Conservation (phyloP, 345 rosid species). For the Bruguiera gymnorhiza region DNA sequence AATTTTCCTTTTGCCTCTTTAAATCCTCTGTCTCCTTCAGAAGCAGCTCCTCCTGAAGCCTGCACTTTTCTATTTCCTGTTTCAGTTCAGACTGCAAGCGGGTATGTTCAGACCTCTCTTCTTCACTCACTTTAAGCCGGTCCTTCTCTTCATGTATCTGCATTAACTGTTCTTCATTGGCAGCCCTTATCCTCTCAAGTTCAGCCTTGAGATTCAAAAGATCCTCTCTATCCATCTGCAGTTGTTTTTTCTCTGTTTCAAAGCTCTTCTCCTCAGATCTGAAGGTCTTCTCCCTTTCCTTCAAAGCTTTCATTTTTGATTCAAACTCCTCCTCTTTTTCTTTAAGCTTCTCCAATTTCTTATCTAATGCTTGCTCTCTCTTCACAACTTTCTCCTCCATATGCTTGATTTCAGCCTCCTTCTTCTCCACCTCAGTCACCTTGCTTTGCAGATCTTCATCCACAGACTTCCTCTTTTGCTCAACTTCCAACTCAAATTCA, state of each 20-base stretch:
- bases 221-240: conserved; percentile 52
- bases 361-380: conserved; percentile 73
- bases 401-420: conserved; percentile 80
- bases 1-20: conserved; percentile 73
- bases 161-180: conserved; percentile 59
- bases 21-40: conserved; percentile 83
- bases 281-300: conserved; percentile 68
- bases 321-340: conserved; percentile 76
- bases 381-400: conserved; percentile 74
- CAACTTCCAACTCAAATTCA: conserved; percentile 78
- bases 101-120: conserved; percentile 67
- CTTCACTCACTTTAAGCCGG: conserved; percentile 60
- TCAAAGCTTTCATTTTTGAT: conserved; percentile 49
- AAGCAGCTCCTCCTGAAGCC: conserved; percentile 70
- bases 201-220: conserved; percentile 52
- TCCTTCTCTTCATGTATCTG: conserved; percentile 61
- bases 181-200: conserved; percentile 60
- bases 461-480: conserved; percentile 64
- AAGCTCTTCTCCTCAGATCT: conserved; percentile 59
- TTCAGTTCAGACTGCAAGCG: conserved; percentile 77
- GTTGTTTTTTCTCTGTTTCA: conserved; percentile 50
- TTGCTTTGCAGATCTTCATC: conserved; percentile 69
- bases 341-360: conserved; percentile 62
- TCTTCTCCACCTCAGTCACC: conserved; percentile 66
- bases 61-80: conserved; percentile 67